These are phyloP conservation scores for Rhizoclosmatium sp. DNA, from an alignment of 192 early-diverging fungal species.

Conservation along the genomic window DNA sequence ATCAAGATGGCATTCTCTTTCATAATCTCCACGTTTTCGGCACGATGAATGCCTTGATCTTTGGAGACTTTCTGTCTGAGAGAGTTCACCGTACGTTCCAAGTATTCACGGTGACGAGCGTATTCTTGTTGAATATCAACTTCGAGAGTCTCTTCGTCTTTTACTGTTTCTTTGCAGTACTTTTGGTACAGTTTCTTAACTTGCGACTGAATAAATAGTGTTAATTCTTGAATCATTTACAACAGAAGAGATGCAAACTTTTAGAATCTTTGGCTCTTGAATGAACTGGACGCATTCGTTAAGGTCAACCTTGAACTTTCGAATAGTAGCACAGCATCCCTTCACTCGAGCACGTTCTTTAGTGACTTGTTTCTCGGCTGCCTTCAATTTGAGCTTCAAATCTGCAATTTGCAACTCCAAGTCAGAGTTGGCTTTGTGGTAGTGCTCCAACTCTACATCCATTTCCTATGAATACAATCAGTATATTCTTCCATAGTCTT, in stretches of 20 bases:
- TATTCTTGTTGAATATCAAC: conserved; percentile 65
- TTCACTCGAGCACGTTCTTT: conserved; percentile 53
- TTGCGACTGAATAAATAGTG: conserved; percentile 28
- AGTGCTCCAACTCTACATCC: conserved; percentile 68
- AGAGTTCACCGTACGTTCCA: conserved; percentile 64
- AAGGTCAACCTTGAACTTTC: conserved; percentile 65
- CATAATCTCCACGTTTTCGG: conserved; percentile 67
- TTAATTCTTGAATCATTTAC: conserved; percentile 30
- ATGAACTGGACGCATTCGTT: conserved; percentile 63
- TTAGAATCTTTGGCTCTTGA: conserved; percentile 68
- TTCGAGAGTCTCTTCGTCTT: conserved; percentile 47
- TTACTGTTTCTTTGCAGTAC: conserved; percentile 58
- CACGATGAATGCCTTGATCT: conserved; percentile 59
- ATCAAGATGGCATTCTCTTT: conserved; percentile 65
- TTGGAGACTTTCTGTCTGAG: conserved; percentile 60
- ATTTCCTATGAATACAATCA: conserved; percentile 53
- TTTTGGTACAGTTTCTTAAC: conserved; percentile 68
- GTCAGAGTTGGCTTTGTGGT: conserved; percentile 61
- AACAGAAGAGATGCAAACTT: conserved; percentile 43
- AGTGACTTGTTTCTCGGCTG: conserved; percentile 64
- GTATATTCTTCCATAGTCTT: neutral
- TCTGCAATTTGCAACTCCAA: conserved; percentile 64
- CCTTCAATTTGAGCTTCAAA: conserved; percentile 65
- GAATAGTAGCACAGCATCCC: conserved; percentile 49
- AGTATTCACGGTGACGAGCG: conserved; percentile 64